phyloP scores from a whole-genome alignment of 2,329 filamentous ascomycete genomes.

The Diaporthe citriasiana region DNA sequence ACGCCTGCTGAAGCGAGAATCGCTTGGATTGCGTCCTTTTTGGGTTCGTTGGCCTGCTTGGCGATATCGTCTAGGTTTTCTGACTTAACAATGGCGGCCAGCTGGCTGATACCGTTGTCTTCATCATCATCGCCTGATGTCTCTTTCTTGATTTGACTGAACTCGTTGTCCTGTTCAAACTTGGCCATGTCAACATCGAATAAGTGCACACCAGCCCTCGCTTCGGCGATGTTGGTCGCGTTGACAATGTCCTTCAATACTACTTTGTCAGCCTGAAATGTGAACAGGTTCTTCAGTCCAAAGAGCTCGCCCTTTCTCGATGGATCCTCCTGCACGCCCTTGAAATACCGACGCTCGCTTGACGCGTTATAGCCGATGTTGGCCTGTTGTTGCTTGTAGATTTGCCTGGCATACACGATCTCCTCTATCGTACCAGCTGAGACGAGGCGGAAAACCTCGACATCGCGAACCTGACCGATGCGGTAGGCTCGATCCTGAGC shows the following conservation, averaged over 20 bases:
- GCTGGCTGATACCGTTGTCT: constrained; percentile 78
- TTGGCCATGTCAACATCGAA: constrained; percentile 81
- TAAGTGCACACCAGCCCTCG: constrained; percentile 85
- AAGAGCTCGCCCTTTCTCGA: constrained; percentile 94
- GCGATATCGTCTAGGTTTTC: constrained; percentile 58
- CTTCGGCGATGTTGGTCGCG: constrained; percentile 97
- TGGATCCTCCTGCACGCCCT: constrained; percentile 87
- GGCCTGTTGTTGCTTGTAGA: constrained; percentile 99
- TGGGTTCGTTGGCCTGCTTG: constrained; percentile 56
- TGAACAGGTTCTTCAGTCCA: constrained; percentile 88
- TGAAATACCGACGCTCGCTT: constrained; percentile 93
- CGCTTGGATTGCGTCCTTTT: constrained; percentile 84
- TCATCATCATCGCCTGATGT: constrained; percentile 64
- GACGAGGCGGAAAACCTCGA: constrained; percentile 94
- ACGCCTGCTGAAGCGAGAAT: constrained; percentile 92
- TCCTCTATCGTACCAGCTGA: constrained; percentile 95
- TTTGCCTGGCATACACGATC: constrained; percentile 95
- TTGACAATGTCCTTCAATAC: constrained; percentile 96
- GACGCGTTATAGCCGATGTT: constrained; percentile 97
- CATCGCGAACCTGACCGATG: constrained; percentile 92
- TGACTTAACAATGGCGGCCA: constrained; percentile 72
- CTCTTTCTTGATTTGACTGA: constrained; percentile 61
- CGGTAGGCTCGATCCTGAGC: constrained; percentile 97
- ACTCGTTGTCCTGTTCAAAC: constrained; percentile 61
- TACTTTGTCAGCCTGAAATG: constrained; percentile 82